Evolutionary conservation across 495 filamentous ascomycete species (phyloP), one percentile per base, ranked within the genome.

Genomic region (Lophiotrema nucula): DNA sequence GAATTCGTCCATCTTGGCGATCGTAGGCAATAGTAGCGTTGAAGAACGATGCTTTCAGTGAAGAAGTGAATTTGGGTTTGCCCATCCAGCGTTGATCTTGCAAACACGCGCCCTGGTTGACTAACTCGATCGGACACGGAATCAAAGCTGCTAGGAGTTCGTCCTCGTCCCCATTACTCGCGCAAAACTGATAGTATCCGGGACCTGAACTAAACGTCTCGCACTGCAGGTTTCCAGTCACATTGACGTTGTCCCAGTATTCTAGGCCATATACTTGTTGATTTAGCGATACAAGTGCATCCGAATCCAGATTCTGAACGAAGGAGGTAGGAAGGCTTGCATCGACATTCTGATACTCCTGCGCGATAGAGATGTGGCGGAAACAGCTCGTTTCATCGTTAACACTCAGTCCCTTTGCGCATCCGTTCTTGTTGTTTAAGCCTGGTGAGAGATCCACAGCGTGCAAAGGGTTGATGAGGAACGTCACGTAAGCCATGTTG

Each of bases 221-320:
- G 44, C 58, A 61, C 2, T 38, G 10, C 10, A 41, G n/a, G 19
- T 49, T 21, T 13, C 42, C 18, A 1, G 49, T 31, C 1, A 48
- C 8, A 1, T 54, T 22, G 23, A 61, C 48, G 19, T 61, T 61
- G 37, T 61, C 58, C 1, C 13, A 31, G 24, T 54, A 61, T 27
- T 61, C 49, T 4, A 61, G 18, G 4, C 31, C 33, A 26, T 61
- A 61, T 0, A 61, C n/a, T 27, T 61, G 58, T 38, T 61, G 58
- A 28, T 50, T 21, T 18, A 3, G 47, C 5, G 43, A 38, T 15
- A 61, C 43, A 13, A 54, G 39, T 16, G 50, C 43, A 8, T 50
- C 16, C 5, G 43, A 26, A 16, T 55, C 24, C 2, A 18, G 3
- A 23, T 33, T 4, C 2, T 28, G 12, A 18, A 4, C 8, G 11